These are phyloP conservation scores for Linum tenue DNA, from an alignment of 345 rosid species.

Conservation along the genomic window DNA sequence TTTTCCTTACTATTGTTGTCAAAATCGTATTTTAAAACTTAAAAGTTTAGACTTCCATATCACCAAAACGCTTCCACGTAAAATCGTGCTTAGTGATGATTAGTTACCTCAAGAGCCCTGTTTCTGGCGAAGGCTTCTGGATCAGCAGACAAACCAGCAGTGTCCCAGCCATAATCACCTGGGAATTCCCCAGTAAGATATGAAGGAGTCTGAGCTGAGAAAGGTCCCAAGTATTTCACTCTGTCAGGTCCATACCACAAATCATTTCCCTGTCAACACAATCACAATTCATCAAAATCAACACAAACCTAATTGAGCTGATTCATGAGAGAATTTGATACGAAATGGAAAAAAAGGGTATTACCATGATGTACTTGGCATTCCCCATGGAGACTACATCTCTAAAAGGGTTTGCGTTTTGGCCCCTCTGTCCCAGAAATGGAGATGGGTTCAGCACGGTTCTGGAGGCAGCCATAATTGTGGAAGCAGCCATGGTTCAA, in stretches of 20 bases:
- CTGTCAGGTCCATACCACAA: slow-evolving; percentile 98
- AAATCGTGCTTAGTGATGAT: too few species aligned
- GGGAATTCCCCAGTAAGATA: slow-evolving; percentile 90
- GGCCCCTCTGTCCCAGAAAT: slow-evolving; percentile 59
- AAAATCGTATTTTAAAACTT: too few species aligned
- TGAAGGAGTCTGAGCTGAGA: slow-evolving; percentile 90
- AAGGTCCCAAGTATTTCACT: slow-evolving; percentile 92
- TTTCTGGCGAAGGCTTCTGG: slow-evolving; percentile 93
- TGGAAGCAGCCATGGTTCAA: slow-evolving; percentile 35
- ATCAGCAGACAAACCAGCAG: slow-evolving; percentile 89
- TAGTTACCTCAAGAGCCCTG: slow-evolving; percentile 84
- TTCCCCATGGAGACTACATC: slow-evolving; percentile 58
- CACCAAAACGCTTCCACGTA: too few species aligned
- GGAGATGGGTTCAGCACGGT: slow-evolving; percentile 50
- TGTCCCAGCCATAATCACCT: slow-evolving; percentile 97
- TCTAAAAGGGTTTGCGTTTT: slow-evolving; percentile 52
- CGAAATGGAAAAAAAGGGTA: too few species aligned
- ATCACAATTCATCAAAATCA: too few species aligned
- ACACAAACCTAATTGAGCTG: too few species aligned
- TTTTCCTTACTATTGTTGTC: too few species aligned
- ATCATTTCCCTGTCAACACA: slow-evolving; percentile 40
- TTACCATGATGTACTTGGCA: slow-evolving; percentile 71
- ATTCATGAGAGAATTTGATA: background rate
- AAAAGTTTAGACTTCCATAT: too few species aligned
- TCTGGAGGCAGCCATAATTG: slow-evolving; percentile 51